Conservation (phyloP, 805 yeast species). For the Teunomyces pallodes region DNA sequence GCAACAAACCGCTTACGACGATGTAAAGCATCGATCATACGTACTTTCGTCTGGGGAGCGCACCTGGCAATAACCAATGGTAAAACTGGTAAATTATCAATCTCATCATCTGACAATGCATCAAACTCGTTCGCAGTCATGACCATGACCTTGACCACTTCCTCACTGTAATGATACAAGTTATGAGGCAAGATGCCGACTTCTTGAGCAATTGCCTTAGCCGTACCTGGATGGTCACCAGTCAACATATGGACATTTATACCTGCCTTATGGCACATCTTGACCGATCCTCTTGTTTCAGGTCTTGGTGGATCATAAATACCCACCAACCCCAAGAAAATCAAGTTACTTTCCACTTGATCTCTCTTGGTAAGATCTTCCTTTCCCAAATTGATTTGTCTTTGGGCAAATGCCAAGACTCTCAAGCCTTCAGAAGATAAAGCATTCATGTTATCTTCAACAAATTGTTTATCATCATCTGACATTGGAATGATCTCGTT, state of each 20-base stretch:
- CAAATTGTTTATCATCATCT: slow-evolving; percentile 15
- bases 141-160: slow-evolving; percentile 50
- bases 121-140: slow-evolving; percentile 78
- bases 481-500: slow-evolving; percentile 14
- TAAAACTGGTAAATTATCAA: slow-evolving; percentile 60
- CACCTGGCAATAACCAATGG: slow-evolving; percentile 81
- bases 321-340: slow-evolving; percentile 30
- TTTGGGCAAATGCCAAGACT: slow-evolving; percentile 31
- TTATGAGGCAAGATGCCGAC: slow-evolving; percentile 43
- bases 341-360: slow-evolving; percentile 19
- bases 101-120: slow-evolving; percentile 53
- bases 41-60: slow-evolving; percentile 78
- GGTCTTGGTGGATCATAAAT: slow-evolving; percentile 37
- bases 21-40: slow-evolving; percentile 73
- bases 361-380: slow-evolving; percentile 17
- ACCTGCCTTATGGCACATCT: slow-evolving; percentile 32
- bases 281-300: slow-evolving; percentile 27
- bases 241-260: slow-evolving; percentile 36
- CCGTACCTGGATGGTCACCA: slow-evolving; percentile 36
- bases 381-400: slow-evolving; percentile 12
- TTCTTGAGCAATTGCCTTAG: slow-evolving; percentile 35
- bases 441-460: slow-evolving; percentile 26
- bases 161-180: slow-evolving; percentile 31
- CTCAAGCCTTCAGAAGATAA: slow-evolving; percentile 30
- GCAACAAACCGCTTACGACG: slow-evolving; percentile 52